Evolutionary conservation across 768 basidiomycete genomes (phyloP), one percentile per base, ranked within the genome.

Genomic region (Agaricus blazei): DNA sequence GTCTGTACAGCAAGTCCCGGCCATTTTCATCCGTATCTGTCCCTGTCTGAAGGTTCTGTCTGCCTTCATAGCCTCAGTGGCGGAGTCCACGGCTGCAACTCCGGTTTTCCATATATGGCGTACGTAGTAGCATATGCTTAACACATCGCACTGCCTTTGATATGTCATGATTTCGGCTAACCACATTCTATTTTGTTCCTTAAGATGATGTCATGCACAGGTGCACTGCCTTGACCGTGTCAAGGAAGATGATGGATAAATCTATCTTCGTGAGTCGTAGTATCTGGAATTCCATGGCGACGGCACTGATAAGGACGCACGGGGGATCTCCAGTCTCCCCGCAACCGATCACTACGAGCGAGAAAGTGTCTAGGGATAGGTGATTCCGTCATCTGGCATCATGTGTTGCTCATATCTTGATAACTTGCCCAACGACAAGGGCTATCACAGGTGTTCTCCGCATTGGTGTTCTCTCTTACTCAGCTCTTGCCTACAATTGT

Each of bases 131-230:
- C 19, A 11, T 8, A n/a, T 48, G 34, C 31, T 44, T 34, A 3
- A 26, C 2, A 14, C 28, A 19, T 34, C 34, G 36, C 19, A 38
- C 29, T 42, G n/a, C 19, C 19, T 19, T 19, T 19, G 19, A 19
- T 19, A 19, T 19, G 19, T 19, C 19, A 19, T n/a, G n/a, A n/a
- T n/a, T n/a, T 19, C 19, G 19, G 19, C 19, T 19, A 19, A 19
- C 19, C 19, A 19, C 19, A 19, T 19, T 19, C 19, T 19, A 19
- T 11, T 48, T 2, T 5, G 49, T 31, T 9, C 14, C 41, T 4
- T 56, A 76, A 74, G 69, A 72, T 52, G 74, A 75, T 38, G 56
- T 75, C 26, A 65, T 75, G 43, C 62, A 56, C 27, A 70, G 75
- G 56, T 75, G 74, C 57, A 60, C 71, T 50, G 59, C 64, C 3